These are phyloP conservation scores for Deinandra increscens DNA, from an alignment of 129 eudicot species.

Conservation along the genomic window DNA sequence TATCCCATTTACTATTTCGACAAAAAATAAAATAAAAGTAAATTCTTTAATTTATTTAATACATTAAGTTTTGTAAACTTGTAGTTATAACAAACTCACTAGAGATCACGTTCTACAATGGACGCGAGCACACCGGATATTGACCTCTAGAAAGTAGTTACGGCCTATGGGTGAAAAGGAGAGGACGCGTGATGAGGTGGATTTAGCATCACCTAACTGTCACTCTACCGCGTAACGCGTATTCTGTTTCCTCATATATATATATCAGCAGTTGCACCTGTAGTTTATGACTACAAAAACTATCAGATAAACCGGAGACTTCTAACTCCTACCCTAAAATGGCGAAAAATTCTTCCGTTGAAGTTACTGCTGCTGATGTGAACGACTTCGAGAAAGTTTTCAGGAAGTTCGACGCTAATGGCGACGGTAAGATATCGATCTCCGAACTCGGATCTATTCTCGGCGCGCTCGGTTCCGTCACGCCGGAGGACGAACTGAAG, in stretches of 20 bases:
- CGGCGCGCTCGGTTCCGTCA: constrained; percentile 54
- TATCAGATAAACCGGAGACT: neutral
- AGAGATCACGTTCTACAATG: constrained; percentile 1
- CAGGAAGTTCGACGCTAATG: constrained; percentile 63
- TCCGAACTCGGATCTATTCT: constrained; percentile 64
- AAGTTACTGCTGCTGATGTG: constrained; percentile 16
- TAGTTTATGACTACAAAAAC: neutral
- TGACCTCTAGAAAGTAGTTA: neutral
- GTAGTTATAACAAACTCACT: too few relatives aligned
- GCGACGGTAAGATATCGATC: constrained; percentile 75
- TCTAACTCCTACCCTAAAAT: neutral
- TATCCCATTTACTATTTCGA: too few relatives aligned
- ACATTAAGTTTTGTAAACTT: neutral
- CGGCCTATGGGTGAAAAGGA: neutral
- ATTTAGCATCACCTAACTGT: constrained; percentile 33
- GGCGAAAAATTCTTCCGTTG: constrained; percentile 15
- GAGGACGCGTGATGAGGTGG: constrained; percentile 24
- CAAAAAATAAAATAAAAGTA: neutral
- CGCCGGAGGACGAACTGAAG: constrained; percentile 50
- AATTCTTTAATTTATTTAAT: neutral
- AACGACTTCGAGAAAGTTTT: constrained; percentile 52
- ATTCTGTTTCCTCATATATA: neutral
- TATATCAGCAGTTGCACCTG: constrained; percentile 8
- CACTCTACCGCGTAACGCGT: constrained; percentile 44
- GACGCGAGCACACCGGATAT: constrained; percentile 18